These are phyloP conservation scores for Citrus trifoliata DNA, from an alignment of 345 rosid genomes.

Conservation along the genomic window DNA sequence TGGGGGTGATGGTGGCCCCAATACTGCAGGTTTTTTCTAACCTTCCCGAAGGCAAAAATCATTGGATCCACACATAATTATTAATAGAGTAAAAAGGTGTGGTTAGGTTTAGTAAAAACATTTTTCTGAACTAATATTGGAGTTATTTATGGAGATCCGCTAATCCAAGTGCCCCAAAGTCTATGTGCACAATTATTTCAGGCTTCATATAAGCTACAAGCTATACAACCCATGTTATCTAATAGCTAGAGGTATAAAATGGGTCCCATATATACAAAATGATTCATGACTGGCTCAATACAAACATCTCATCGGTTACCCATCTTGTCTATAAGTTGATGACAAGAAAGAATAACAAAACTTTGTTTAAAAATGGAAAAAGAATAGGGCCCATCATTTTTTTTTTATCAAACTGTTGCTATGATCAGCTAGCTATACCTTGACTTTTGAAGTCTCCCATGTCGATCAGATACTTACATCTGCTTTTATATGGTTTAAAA, in stretches of 20 bases:
- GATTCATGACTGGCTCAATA: slow-evolving; percentile 12
- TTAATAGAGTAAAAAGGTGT: slow-evolving; percentile 25
- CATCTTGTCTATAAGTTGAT: not conserved
- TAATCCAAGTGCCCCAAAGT: slow-evolving; percentile 33
- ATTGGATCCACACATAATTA: slow-evolving; percentile 44
- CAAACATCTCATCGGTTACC: slow-evolving; percentile 21
- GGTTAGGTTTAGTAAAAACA: slow-evolving; percentile 27
- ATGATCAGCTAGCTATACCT: slow-evolving; percentile 3
- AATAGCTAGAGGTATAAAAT: not conserved
- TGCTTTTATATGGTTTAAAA: slow-evolving; percentile 5
- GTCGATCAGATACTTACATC: not conserved
- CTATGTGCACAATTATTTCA: slow-evolving; percentile 34
- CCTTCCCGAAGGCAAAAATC: slow-evolving; percentile 19
- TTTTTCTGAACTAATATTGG: slow-evolving; percentile 11
- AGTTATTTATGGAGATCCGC: slow-evolving; percentile 13
- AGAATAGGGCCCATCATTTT: not conserved
- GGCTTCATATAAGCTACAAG: slow-evolving; percentile 19
- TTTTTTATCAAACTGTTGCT: not conserved
- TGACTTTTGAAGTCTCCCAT: slow-evolving; percentile 19
- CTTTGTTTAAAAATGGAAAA: not conserved
- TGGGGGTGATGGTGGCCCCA: slow-evolving; percentile 38
- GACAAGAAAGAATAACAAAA: not conserved
- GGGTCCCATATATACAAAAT: not conserved
- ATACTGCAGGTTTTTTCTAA: slow-evolving; percentile 6
- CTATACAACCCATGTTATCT: slow-evolving; percentile 24